Evolutionary conservation across 495 filamentous ascomycete species (phyloP).

Genomic region (Haplographium delicatum): DNA sequence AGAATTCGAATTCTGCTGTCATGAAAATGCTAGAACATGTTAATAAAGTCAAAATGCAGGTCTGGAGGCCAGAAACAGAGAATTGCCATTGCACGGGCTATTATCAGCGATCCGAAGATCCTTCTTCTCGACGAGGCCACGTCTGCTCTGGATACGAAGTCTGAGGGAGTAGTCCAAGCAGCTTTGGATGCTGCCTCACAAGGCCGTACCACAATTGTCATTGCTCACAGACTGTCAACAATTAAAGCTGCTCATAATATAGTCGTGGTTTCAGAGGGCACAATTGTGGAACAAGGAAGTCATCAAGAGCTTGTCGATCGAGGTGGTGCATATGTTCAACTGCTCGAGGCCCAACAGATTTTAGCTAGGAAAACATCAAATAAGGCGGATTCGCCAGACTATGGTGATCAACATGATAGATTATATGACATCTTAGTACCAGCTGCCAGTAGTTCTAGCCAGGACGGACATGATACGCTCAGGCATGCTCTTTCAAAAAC

Average conservation of each 20-base stretch:
- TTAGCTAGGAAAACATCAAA: neutral
- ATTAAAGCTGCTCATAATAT: constrained; percentile 54
- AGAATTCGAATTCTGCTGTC: neutral
- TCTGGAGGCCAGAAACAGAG: constrained; percentile 57
- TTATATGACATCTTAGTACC: neutral
- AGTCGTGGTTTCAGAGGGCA: constrained; percentile 52
- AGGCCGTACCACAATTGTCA: constrained; percentile 55
- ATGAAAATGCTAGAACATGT: neutral
- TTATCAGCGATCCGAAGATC: constrained; percentile 63
- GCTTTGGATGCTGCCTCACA: constrained; percentile 56
- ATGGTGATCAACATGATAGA: neutral
- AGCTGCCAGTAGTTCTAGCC: neutral
- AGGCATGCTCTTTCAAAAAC: neutral
- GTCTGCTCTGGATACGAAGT: constrained; percentile 62
- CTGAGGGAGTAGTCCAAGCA: constrained; percentile 61
- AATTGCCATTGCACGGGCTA: constrained; percentile 58
- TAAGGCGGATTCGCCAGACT: neutral
- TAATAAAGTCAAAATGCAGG: neutral
- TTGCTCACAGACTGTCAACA: constrained; percentile 54
- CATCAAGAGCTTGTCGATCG: constrained; percentile 44
- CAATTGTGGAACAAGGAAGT: constrained; percentile 50
- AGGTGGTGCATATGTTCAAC: constrained; percentile 28
- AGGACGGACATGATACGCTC: neutral
- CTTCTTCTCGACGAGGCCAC: constrained; percentile 76
- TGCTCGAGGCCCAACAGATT: constrained; percentile 5